Conservation (phyloP, 768 basidiomycete species). For the Collybia sp. region DNA sequence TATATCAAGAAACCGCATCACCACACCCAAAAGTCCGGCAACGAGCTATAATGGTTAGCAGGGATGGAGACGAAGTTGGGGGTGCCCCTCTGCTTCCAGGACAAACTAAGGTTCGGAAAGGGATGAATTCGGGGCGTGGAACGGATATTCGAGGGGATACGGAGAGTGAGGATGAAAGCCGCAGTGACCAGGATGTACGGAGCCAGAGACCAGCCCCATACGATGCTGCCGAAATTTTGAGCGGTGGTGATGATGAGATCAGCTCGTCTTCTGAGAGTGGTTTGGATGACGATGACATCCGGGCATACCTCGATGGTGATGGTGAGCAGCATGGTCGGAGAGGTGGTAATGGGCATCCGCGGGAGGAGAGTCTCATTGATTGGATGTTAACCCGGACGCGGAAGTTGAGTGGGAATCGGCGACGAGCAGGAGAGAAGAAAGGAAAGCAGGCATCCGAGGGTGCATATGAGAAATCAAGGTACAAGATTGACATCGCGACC, state of each 20-base stretch:
- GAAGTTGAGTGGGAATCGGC: slow-evolving; percentile 13
- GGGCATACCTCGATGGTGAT: slow-evolving; percentile 24
- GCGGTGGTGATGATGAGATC: too few species aligned
- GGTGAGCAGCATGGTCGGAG: slow-evolving; percentile 2
- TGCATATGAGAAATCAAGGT: slow-evolving; percentile 11
- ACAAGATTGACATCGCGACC: slow-evolving; percentile 32
- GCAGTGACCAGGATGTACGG: slow-evolving; percentile 3
- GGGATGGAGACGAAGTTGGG: slow-evolving; percentile 26
- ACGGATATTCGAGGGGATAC: slow-evolving; percentile 55
- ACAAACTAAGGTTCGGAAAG: slow-evolving; percentile 37
- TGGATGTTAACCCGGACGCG: slow-evolving; percentile 58
- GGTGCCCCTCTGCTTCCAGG: slow-evolving; percentile 41
- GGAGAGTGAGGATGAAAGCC: slow-evolving; percentile 47
- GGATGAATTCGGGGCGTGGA: slow-evolving; percentile 21
- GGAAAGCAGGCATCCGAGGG: slow-evolving; percentile 1
- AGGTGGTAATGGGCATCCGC: slow-evolving; percentile 3
- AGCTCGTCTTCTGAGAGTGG: too few species aligned
- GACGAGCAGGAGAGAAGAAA: slow-evolving; percentile 14
- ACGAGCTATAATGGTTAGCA: slow-evolving; percentile 10
- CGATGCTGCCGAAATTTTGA: too few species aligned
- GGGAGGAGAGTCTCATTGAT: slow-evolving; percentile 55
- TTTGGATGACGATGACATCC: slow-evolving; percentile 20
- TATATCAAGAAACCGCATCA: slow-evolving; percentile 16
- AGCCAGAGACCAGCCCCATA: too few species aligned
- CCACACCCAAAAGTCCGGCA: slow-evolving; percentile 8